Base-by-base conservation (phyloP, 148 eudicot species). In the Chenopodium formosanum region DNA sequence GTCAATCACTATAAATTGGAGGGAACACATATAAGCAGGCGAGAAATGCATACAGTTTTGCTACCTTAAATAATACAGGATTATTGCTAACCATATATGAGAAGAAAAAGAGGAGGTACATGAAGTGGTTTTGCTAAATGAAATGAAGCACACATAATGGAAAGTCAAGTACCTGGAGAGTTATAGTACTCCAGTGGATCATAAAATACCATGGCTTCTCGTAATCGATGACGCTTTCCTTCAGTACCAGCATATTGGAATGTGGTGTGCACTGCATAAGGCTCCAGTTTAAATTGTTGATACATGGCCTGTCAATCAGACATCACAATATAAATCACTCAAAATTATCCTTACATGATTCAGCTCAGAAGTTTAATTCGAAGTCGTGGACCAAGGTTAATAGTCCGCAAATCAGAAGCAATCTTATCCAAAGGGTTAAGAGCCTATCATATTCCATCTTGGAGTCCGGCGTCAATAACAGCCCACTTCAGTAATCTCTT, bases 261-360 rank as follows among this genome's bases (percentile, higher is more conserved):
- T 78, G 99, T 96, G 75, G 99, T 92, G 79, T 96, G 99, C 75
- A 94, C 92, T 37, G 97, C 99, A 92, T 95, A 95, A 4, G 99
- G 97, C 81, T 90, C 91, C 82, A 96, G 71, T 86, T 95, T 92
- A 66, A 95, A 90, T 85, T 92, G 99, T 82, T 91, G 91, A 88
- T 88, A 84, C 88, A 92, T 89, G 82, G 87, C 92, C 97, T 95
- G 88, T 63, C 82, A 88, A 77, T 70, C 70, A 83, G 82, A 62
- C 47, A 76, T 23, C 81, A 34, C 6, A 47, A 65, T 16, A 7
- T 32, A 53, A 80, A 50, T 34, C 75, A 70, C 67, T 66, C 12
- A 76, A 56, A 75, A 64, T 69, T 9, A 62, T 27, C 20, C 31
- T 62, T 40, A 63, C 0, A 29, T 80, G 14, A 64, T 7, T 27